phyloP scores from a whole-genome alignment of 192 early-diverging fungal genomes.

The Podila clonocystis region DNA sequence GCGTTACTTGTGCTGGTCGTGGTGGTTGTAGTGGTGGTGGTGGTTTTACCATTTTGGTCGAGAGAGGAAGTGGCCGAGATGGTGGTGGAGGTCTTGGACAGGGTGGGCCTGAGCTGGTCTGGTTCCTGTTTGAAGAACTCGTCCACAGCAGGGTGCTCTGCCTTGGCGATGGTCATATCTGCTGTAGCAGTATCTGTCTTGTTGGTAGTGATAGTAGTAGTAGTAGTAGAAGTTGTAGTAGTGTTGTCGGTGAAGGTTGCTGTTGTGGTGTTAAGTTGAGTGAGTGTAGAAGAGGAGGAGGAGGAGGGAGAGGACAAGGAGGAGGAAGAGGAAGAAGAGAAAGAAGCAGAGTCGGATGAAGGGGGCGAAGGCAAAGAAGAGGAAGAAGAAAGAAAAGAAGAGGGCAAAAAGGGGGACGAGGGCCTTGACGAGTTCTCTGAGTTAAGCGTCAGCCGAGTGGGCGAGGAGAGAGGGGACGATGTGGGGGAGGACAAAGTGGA shows the following conservation, averaged over 20 bases:
- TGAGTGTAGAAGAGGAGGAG: not conserved
- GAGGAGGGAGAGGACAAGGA: slow-evolving; percentile 4
- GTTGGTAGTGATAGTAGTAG: not conserved
- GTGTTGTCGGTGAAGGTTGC: slow-evolving; percentile 9
- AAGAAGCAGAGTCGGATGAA: not conserved
- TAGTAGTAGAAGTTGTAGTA: slow-evolving; percentile 17
- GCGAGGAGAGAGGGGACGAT: slow-evolving; percentile 1
- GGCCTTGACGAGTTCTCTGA: not conserved
- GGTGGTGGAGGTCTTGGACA: slow-evolving; percentile 4
- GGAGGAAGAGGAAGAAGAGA: slow-evolving; percentile 1
- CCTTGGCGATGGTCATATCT: not conserved
- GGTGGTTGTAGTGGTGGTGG: not conserved
- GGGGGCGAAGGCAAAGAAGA: slow-evolving; percentile 8
- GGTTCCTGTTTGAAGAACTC: not conserved
- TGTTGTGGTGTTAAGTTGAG: slow-evolving; percentile 1
- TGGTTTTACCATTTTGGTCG: not conserved
- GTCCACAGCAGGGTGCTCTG: slow-evolving; percentile 2
- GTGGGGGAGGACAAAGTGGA: slow-evolving; percentile 10
- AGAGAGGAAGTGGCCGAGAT: too few relatives aligned
- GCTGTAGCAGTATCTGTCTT: not conserved
- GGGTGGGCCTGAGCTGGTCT: not conserved
- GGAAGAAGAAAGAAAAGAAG: slow-evolving; percentile 2
- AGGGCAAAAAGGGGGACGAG: slow-evolving; percentile 2
- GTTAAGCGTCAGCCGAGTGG: not conserved
- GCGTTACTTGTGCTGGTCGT: slow-evolving; percentile 13